These are phyloP conservation scores for Nicotiana otophora DNA, from an alignment of 257 asterid genomes.

Conservation along the genomic window DNA sequence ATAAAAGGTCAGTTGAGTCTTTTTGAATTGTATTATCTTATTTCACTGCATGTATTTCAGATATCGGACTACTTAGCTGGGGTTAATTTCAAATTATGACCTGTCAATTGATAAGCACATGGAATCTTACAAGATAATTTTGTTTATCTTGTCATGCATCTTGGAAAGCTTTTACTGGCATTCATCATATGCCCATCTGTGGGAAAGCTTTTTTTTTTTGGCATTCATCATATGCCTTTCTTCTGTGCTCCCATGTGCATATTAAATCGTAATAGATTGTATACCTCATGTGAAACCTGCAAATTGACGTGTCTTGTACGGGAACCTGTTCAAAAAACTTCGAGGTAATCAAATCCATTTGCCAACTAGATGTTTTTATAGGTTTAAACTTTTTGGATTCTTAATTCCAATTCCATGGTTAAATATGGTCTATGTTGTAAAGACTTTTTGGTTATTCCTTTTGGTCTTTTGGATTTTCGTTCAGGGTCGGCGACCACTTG, in stretches of 20 bases:
- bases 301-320: neutral
- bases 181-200: neutral
- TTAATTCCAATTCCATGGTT: neutral
- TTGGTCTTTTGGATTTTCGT: neutral
- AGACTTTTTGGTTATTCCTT: neutral
- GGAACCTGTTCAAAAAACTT: neutral
- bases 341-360: neutral
- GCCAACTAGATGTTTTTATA: neutral
- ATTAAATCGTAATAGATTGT: neutral
- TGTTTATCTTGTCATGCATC: neutral
- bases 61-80: neutral
- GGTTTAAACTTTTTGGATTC: neutral
- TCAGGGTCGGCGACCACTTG: neutral
- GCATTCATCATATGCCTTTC: conserved; percentile 1
- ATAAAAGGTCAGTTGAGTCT: conserved; percentile 47
- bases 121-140: neutral
- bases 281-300: neutral
- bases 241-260: neutral
- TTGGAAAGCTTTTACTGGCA: neutral
- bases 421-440: neutral
- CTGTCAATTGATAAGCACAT: neutral
- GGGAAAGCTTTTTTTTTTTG: neutral
- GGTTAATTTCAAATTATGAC: neutral
- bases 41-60: conserved; percentile 8
- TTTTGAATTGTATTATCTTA: neutral